Conservation (phyloP, 140 eudicot genomes). For the Senecio squalidus region DNA sequence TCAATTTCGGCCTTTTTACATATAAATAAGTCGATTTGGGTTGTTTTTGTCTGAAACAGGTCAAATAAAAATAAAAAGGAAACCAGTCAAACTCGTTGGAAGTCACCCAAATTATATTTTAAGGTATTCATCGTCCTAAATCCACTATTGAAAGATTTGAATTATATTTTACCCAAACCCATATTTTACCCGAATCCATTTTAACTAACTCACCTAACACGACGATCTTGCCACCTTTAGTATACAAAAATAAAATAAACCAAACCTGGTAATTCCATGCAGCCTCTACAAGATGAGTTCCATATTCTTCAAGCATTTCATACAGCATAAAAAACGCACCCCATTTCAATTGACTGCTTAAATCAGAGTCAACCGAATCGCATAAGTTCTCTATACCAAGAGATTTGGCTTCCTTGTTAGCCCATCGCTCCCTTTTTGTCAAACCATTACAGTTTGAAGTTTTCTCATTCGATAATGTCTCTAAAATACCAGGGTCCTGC, state of each 20-base stretch:
- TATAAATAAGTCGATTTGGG: too few relatives aligned
- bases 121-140: too few relatives aligned
- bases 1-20: too few relatives aligned
- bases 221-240: too few relatives aligned
- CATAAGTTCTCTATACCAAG: constrained; percentile 63
- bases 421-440: constrained; percentile 87
- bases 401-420: constrained; percentile 82
- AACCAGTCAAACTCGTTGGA: too few relatives aligned
- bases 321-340: constrained; percentile 80
- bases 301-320: constrained; percentile 99
- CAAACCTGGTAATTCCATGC: constrained; percentile 97
- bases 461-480: constrained; percentile 29
- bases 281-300: constrained; percentile 98
- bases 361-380: constrained; percentile 31
- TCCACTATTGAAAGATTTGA: too few relatives aligned
- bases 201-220: too few relatives aligned
- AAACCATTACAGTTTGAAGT: constrained; percentile 34
- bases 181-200: too few relatives aligned
- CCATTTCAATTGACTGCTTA: constrained; percentile 57
- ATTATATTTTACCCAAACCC: too few relatives aligned
- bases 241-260: not conserved
- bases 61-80: too few relatives aligned
- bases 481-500: constrained; percentile 27
- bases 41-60: too few relatives aligned
- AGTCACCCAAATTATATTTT: too few relatives aligned